Base-by-base conservation (phyloP, 345 rosid genomes). In the Camelina laxa region DNA sequence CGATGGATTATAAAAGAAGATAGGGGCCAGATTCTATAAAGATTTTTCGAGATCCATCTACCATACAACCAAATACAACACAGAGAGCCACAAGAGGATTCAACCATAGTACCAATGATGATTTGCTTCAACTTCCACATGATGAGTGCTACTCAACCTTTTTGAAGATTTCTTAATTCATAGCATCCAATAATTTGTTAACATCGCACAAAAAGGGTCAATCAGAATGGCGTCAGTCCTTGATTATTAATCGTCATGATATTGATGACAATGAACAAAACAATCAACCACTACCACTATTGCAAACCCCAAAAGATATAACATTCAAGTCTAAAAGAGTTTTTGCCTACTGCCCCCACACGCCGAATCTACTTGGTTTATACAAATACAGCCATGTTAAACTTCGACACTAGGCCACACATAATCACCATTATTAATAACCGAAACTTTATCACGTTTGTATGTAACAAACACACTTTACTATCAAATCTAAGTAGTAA, bases 401-500 rank as follows among this genome's bases (percentile, higher is more conserved):
- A 36, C 41, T 9, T 36, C 41, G 12, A 4, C 36, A 33, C 36
- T 33, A 33, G 36, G 36, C 36, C 41, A 36, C 41, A 36, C 41
- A 36, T 36, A 33, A 55, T 27, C 22, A 12, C 49, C 12, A 39
- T 7, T 60, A 60, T 4, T 38, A 47, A 27, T 4, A 51, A 20
- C 12, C 0, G 55, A 54, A 53, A 27, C 12, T 53, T 21, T 50
- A 22, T 54, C 31, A 22, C n/a, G 15, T 13, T 22, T 12, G 2
- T 22, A 11, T 11, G 42, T 51, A 39, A 55, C 54, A 24, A 41
- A 55, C 54, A 67, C 54, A 35, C 70, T 66, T 57, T 19, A 44
- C 45, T 30, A 56, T 59, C 45, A 44, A 31, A 33, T 19, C 41
- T 2, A 13, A 54, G 74, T 39, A 42, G 30, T 2, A 17, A 54